Base-by-base conservation (phyloP, 2,329 filamentous ascomycete species). In the Talaromyces sp. region DNA sequence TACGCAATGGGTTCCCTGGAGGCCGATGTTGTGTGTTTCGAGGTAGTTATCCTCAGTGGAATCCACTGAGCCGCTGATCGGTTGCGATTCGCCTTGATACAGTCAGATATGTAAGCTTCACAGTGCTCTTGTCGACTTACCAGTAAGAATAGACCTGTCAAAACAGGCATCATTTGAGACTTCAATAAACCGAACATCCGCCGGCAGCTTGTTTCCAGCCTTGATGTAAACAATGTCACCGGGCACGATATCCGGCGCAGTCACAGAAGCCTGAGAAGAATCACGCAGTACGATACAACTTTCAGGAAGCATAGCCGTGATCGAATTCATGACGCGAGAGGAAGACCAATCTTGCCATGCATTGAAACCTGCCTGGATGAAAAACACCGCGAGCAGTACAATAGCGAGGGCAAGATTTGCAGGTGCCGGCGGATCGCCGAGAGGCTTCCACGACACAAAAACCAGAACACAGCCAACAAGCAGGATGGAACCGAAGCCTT, bases 1-100 rank as follows among this genome's bases (percentile, higher is more conserved):
- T 4, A 89, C 85, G 66, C 89, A 92, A 68, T 92, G 88, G 0
- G 90, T 92, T n/a, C 90, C 89, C 70, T 92, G 89, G 10, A 93
- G 80, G 25, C 89, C 89, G 58, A 93, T 90, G 67, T 86, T 89
- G 58, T 85, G 84, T 3, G 89, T 92, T 70, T 93, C 90, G 32
- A 93, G 84, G 68, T 90, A 91, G 72, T 92, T 92, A 44, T 82
- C 78, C 68, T 92, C 88, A 0, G 86, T 88, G 0, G 81, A 84
- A n/a, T 90, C 81, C 15, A 89, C 80, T 0, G 85, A 83, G 2
- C 83, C 89, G 3, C 83, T 75, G 6, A 91, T 75, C 1, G 88
- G 87, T 9, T 84, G 77, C 2, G 88, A 88, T 78, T 90, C 87
- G 57, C 87, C 87, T 83, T 28, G 30, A 2, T 9, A 17, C 9